Evolutionary conservation across 2,329 filamentous ascomycete species (phyloP).

Genomic region (Ceratocystis ficicola): DNA sequence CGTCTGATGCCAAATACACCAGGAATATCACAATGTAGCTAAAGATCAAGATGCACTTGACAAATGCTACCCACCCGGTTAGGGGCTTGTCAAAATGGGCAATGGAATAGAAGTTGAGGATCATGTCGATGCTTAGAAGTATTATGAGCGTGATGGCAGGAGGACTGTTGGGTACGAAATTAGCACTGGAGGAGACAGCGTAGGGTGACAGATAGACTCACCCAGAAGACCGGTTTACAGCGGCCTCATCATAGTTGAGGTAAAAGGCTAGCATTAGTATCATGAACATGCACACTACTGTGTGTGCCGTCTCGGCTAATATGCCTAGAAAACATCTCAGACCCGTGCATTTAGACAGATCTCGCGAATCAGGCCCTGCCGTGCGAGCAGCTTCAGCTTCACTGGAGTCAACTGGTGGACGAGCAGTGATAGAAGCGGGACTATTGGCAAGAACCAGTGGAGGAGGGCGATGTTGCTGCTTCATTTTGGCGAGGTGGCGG

Average conservation of each 20-base stretch:
- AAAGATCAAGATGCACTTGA: conserved; percentile 28
- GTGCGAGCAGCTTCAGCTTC: not conserved
- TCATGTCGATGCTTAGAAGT: conserved; percentile 29
- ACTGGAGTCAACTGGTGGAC: not conserved
- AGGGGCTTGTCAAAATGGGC: conserved; percentile 28
- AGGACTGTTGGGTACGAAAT: conserved; percentile 23
- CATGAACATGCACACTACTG: conserved; percentile 28
- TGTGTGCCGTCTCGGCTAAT: conserved; percentile 28
- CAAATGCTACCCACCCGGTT: conserved; percentile 28
- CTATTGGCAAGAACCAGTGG: not conserved
- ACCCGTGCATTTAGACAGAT: not conserved
- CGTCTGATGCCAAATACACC: conserved; percentile 29
- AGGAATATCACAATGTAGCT: conserved; percentile 31
- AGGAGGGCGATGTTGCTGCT: conserved; percentile 10
- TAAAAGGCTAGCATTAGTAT: conserved; percentile 29
- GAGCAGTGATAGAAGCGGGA: not conserved
- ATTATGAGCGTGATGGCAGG: conserved; percentile 28
- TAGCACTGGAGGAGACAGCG: conserved; percentile 5
- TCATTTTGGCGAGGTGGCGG: conserved; percentile 3
- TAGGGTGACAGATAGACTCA: not conserved
- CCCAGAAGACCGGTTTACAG: conserved; percentile 21
- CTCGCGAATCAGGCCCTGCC: not conserved
- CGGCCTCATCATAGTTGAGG: conserved; percentile 26
- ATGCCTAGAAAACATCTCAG: conserved; percentile 25
- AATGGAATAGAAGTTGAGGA: conserved; percentile 31